Evolutionary conservation across 2,329 filamentous ascomycete species (phyloP).

Genomic region (Pyrenochaeta sp.): DNA sequence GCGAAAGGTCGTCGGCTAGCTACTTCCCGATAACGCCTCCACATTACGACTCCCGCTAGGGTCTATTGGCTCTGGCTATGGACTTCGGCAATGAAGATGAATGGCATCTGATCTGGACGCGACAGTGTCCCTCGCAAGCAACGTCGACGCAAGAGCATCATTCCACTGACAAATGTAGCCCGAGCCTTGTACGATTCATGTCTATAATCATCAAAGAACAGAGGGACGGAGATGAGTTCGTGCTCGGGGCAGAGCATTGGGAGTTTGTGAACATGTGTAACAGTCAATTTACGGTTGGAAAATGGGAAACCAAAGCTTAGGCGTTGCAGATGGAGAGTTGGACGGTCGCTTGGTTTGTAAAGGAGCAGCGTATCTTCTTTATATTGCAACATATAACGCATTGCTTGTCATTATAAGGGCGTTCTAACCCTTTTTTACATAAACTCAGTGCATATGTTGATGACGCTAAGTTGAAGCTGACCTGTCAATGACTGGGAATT

Average conservation of each 20-base stretch:
- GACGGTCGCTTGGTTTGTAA: neutral
- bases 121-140: neutral
- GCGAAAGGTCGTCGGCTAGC: neutral
- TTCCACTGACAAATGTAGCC: neutral
- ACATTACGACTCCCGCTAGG: constrained; percentile 19
- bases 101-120: neutral
- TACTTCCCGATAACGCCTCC: constrained; percentile 6
- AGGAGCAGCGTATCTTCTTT: no score
- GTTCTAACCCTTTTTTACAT: no score
- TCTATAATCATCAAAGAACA: constrained; percentile 44
- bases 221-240: constrained; percentile 29
- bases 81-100: neutral
- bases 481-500: no score
- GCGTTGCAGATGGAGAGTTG: neutral
- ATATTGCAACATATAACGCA: no score
- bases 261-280: constrained; percentile 48
- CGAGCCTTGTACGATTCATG: neutral
- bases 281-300: constrained; percentile 43
- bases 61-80: neutral
- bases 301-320: constrained; percentile 21
- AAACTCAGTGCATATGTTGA: no score
- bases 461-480: no score
- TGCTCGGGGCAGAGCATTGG: constrained; percentile 43
- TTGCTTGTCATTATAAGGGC: no score
- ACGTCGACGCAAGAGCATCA: neutral